These are phyloP conservation scores for Hibiscus syriacus DNA, from an alignment of 345 rosid species.

Conservation along the genomic window DNA sequence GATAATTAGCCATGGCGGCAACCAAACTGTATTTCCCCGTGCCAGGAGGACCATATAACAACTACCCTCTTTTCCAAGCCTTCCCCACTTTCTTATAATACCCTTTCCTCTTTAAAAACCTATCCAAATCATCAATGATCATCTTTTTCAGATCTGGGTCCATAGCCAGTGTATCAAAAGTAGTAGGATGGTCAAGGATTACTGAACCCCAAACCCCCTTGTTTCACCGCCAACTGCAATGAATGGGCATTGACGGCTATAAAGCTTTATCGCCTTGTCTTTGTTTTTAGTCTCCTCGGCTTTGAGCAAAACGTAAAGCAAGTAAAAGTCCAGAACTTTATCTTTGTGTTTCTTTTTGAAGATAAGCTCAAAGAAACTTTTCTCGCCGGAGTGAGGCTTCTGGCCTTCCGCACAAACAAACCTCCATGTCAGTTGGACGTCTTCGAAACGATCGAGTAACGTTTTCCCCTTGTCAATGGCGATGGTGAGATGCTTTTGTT, in stretches of 20 bases:
- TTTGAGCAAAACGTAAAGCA: constrained; percentile 39
- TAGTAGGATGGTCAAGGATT: constrained; percentile 70
- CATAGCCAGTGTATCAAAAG: constrained; percentile 57
- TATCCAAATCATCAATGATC: constrained; percentile 49
- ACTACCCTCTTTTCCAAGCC: constrained; percentile 72
- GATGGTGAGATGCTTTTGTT: constrained; percentile 38
- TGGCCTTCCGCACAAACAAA: constrained; percentile 35
- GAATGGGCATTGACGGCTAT: constrained; percentile 13
- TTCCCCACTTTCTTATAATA: constrained; percentile 58
- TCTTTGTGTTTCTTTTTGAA: constrained; percentile 49
- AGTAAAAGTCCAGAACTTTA: constrained; percentile 38
- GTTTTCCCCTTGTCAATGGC: constrained; percentile 47
- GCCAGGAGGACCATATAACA: no score
- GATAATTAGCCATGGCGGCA: constrained; percentile 73
- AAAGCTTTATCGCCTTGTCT: constrained; percentile 42
- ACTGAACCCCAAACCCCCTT: constrained; percentile 47
- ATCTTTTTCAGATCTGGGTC: constrained; percentile 33
- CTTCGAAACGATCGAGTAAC: constrained; percentile 39
- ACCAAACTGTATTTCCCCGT: constrained; percentile 73
- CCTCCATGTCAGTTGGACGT: constrained; percentile 44
- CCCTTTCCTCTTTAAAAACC: constrained; percentile 47
- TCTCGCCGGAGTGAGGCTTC: constrained; percentile 2
- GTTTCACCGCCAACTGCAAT: constrained; percentile 19
- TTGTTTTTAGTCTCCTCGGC: constrained; percentile 37
- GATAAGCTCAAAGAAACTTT: constrained; percentile 39